Evolutionary conservation across 2,329 filamentous ascomycete genomes (phyloP).

Genomic region (Trichoderma atrobrunneum): DNA sequence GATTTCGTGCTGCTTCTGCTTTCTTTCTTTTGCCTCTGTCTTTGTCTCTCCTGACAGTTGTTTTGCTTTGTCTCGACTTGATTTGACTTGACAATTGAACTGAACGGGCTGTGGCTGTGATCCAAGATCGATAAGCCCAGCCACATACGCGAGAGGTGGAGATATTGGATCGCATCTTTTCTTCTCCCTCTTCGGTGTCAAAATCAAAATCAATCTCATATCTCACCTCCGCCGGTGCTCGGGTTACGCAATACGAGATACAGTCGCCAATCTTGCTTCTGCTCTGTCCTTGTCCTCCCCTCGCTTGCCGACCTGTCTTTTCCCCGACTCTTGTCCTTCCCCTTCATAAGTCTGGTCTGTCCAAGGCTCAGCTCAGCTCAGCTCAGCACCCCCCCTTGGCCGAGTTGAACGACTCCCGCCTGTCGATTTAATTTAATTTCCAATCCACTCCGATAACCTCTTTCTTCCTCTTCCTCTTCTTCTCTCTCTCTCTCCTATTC

Average conservation of each 20-base stretch:
- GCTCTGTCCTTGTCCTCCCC: not conserved
- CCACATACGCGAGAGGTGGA: not conserved
- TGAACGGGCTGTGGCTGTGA: not conserved
- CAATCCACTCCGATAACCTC: not conserved
- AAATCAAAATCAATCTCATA: not conserved
- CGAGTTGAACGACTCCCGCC: not conserved
- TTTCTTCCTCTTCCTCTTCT: not conserved
- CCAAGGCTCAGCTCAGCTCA: not conserved
- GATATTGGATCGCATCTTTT: not conserved
- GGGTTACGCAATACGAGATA: constrained; percentile 17
- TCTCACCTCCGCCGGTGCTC: constrained; percentile 1
- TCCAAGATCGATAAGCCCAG: not conserved
- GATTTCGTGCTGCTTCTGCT: not conserved
- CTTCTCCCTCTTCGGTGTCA: not conserved
- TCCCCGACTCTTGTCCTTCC: not conserved
- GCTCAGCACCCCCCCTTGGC: not conserved
- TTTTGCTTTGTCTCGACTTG: not conserved
- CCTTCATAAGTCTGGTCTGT: not conserved
- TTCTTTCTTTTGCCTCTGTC: not conserved
- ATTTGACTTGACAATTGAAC: not conserved
- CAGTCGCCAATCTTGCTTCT: not conserved
- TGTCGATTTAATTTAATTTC: constrained; percentile 10
- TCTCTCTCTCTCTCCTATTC: not conserved
- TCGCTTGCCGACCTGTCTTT: not conserved
- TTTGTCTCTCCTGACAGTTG: not conserved